phyloP scores from a whole-genome alignment of 805 yeast species.

The Saccharomycopsis sp. region DNA sequence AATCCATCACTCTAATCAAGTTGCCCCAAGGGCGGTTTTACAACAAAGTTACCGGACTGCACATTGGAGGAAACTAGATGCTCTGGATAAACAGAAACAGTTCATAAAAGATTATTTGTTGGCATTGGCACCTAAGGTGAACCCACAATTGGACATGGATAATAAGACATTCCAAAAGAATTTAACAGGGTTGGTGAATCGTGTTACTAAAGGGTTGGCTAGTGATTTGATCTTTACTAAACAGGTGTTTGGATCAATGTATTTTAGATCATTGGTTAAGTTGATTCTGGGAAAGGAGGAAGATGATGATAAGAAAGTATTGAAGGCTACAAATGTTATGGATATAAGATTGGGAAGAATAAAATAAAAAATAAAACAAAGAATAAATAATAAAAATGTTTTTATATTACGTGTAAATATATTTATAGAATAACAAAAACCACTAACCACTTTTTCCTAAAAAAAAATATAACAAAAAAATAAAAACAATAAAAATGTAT shows the following conservation, averaged over 20 bases:
- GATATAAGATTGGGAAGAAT: neutral
- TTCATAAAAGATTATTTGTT: neutral
- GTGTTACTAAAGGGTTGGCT: conserved; percentile 7
- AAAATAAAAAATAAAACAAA: neutral
- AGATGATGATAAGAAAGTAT: no score
- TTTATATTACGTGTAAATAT: no score
- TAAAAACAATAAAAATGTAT: no score
- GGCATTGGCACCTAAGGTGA: neutral
- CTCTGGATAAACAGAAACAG: neutral
- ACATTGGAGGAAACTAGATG: conserved; percentile 1
- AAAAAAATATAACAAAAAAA: no score
- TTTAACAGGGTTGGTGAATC: neutral
- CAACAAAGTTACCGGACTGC: conserved; percentile 1
- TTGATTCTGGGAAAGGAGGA: neutral
- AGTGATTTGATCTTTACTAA: conserved; percentile 6
- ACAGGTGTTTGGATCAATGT: neutral
- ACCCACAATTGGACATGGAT: neutral
- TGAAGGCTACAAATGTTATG: neutral
- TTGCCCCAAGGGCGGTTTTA: neutral
- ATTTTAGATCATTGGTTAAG: conserved; percentile 1
- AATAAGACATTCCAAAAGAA: neutral
- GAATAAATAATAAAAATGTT: no score
- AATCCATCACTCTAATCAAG: neutral
- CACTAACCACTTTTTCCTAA: no score
- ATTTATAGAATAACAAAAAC: no score